phyloP scores from a whole-genome alignment of 805 yeast species.

The Yarrowia sp. region DNA sequence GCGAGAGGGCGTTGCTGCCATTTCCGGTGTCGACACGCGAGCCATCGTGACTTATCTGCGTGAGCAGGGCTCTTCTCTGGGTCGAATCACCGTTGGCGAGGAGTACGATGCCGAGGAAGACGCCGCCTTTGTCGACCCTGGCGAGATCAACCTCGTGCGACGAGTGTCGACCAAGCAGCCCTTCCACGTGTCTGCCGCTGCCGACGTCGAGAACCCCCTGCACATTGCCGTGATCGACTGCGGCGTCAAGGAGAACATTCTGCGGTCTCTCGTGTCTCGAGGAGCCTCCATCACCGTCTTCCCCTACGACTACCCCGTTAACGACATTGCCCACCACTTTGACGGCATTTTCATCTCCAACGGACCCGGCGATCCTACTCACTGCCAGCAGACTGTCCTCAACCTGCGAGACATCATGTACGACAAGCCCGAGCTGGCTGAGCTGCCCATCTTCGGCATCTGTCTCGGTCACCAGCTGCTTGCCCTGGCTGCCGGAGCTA shows the following conservation, averaged over 20 bases:
- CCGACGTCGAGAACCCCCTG: constrained; percentile 47
- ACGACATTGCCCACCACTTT: constrained; percentile 83
- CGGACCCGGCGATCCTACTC: constrained; percentile 98
- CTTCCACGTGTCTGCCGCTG: constrained; percentile 69
- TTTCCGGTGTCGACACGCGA: constrained; percentile 97
- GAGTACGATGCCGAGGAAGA: constrained; percentile 90
- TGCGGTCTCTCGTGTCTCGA: constrained; percentile 88
- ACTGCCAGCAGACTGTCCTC: constrained; percentile 73
- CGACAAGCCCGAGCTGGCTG: constrained; percentile 43
- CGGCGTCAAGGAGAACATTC: constrained; percentile 96
- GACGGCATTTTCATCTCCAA: constrained; percentile 94
- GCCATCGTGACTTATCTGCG: constrained; percentile 87
- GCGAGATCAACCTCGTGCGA: constrained; percentile 82
- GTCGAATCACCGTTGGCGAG: constrained; percentile 84
- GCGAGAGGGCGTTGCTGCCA: constrained; percentile 93
- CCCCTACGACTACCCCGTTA: constrained; percentile 93
- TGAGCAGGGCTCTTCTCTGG: constrained; percentile 94
- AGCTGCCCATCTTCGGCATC: constrained; percentile 93
- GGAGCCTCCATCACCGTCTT: constrained; percentile 96
- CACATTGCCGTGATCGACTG: constrained; percentile 95
- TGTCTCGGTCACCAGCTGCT: constrained; percentile 97
- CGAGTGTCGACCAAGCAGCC: constrained; percentile 95
- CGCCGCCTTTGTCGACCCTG: constrained; percentile 88
- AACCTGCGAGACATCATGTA: constrained; percentile 68
- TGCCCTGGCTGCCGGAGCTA: constrained; percentile 93